Conservation (phyloP, 805 yeast species). For the Candida nemodendra region DNA sequence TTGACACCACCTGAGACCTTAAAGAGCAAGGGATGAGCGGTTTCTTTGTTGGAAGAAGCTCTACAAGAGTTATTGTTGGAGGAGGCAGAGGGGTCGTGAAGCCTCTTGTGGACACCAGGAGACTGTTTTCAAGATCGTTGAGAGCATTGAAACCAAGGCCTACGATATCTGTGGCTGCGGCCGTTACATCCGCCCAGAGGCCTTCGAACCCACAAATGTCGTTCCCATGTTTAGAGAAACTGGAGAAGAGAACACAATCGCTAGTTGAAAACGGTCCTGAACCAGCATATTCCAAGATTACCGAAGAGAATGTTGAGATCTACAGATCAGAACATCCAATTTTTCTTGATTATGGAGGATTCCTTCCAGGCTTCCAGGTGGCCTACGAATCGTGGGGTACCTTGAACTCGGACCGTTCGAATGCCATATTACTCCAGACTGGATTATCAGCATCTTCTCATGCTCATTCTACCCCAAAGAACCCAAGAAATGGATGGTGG, state of each 20-base stretch:
- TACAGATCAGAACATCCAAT: constrained; percentile 58
- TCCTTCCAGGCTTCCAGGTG: constrained; percentile 68
- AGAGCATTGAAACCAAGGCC: constrained; percentile 17
- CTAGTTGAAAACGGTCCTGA: constrained; percentile 74
- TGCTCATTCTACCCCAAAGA: constrained; percentile 75
- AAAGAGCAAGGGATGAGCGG: too few species aligned
- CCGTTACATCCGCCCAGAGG: constrained; percentile 10
- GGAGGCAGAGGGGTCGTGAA: too few species aligned
- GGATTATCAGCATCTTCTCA: constrained; percentile 94
- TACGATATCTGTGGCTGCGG: constrained; percentile 12
- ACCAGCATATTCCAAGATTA: constrained; percentile 73
- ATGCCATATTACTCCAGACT: constrained; percentile 80
- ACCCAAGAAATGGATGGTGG: constrained; percentile 90
- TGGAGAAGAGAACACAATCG: constrained; percentile 51
- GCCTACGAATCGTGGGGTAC: constrained; percentile 94
- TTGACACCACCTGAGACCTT: too few species aligned
- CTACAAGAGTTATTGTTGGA: background rate
- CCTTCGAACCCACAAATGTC: constrained; percentile 65
- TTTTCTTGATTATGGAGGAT: constrained; percentile 79
- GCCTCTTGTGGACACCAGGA: background rate
- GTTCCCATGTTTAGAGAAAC: constrained; percentile 83
- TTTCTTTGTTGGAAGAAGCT: background rate
- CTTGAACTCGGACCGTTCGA: constrained; percentile 59
- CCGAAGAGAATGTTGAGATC: constrained; percentile 60
- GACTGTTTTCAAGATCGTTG: constrained; percentile 8